Evolutionary conservation across 1,284 basidiomycete species (phyloP).

Genomic region (Gymnopus androsaceus): DNA sequence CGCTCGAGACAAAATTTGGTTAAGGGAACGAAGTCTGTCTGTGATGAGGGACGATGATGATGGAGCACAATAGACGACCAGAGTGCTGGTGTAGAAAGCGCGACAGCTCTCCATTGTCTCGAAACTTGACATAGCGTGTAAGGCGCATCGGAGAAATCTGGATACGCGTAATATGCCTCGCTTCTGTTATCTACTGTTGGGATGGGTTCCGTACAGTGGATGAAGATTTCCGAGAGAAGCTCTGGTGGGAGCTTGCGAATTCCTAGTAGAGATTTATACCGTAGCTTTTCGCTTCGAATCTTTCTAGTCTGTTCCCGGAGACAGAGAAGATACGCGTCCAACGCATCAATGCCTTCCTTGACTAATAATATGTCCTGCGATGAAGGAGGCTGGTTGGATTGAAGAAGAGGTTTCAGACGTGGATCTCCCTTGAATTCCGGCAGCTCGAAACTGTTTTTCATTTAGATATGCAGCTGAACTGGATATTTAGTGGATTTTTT

Average conservation of each 20-base stretch:
- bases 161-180: not conserved
- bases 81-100: not conserved
- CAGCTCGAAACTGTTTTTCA: no score
- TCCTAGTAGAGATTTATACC: not conserved
- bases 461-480: no score
- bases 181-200: not conserved
- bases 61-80: not conserved
- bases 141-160: conserved; percentile 7
- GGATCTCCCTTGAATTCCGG: no score
- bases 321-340: not conserved
- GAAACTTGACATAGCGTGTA: conserved; percentile 16
- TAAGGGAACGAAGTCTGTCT: not conserved
- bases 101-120: conserved; percentile 1
- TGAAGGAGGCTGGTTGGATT: not conserved
- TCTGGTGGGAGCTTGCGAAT: conserved; percentile 18
- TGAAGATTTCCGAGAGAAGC: conserved; percentile 19
- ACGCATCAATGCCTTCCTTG: not conserved
- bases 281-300: not conserved
- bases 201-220: conserved; percentile 8
- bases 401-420: not conserved
- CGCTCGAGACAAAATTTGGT: not conserved
- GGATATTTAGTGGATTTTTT: no score
- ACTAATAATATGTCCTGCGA: not conserved
- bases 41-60: not conserved
- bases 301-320: not conserved